phyloP scores from a whole-genome alignment of 306 rosid genomes.

The Lithocarpus polystachyus region DNA sequence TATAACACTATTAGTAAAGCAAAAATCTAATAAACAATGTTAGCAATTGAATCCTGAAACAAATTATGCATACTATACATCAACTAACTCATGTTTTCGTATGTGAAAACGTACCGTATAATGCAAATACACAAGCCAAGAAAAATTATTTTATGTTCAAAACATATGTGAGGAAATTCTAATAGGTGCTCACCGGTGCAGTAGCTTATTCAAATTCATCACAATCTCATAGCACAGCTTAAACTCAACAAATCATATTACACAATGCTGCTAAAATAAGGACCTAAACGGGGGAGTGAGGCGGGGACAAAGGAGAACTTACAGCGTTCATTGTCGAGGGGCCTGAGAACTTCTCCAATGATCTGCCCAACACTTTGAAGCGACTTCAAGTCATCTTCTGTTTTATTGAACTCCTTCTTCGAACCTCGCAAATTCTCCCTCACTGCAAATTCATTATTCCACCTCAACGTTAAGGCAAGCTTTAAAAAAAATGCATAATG shows the following conservation, averaged over 20 bases:
- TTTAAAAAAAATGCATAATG: background rate
- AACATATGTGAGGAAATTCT: background rate
- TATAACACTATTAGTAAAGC: too few species aligned
- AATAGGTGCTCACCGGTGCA: background rate
- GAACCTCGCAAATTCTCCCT: slow-evolving; percentile 72
- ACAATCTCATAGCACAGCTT: background rate
- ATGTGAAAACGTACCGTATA: background rate
- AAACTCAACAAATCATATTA: background rate
- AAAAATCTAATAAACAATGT: too few species aligned
- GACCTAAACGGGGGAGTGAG: background rate
- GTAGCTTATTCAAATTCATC: background rate
- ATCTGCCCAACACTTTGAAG: slow-evolving; percentile 96
- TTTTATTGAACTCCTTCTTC: slow-evolving; percentile 84
- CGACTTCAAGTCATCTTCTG: slow-evolving; percentile 98
- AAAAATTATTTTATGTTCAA: background rate
- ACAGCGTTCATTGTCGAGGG: slow-evolving; percentile 94
- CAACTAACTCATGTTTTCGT: background rate
- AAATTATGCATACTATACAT: background rate
- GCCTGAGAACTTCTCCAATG: slow-evolving; percentile 95
- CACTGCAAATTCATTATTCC: slow-evolving; percentile 45
- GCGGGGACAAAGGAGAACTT: slow-evolving; percentile 19
- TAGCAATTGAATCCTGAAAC: too few species aligned
- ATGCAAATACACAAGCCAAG: background rate
- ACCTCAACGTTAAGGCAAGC: slow-evolving; percentile 10
- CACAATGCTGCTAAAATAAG: background rate